These are phyloP conservation scores for Pestalotiopsis fici DNA, from an alignment of 2,329 filamentous ascomycete species.

Conservation along the genomic window DNA sequence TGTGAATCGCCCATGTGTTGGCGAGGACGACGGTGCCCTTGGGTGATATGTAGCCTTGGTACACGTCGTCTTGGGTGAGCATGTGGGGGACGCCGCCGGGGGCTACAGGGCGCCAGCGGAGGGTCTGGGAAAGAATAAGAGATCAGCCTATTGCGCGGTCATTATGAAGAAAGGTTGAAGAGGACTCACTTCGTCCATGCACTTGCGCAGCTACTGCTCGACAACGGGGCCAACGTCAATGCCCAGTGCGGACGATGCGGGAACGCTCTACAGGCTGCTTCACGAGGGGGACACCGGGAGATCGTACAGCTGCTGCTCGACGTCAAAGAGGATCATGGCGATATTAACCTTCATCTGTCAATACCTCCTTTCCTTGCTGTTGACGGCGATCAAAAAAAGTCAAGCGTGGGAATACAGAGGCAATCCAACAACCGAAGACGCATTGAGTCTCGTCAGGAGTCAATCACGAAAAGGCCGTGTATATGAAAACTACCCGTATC, in stretches of 20 bases:
- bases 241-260: no score
- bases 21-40: constrained; percentile 14
- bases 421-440: neutral
- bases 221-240: no score
- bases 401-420: neutral
- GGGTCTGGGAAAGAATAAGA: neutral
- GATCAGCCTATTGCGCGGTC: constrained; percentile 6
- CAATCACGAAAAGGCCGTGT: neutral
- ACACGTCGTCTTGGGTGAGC: constrained; percentile 16
- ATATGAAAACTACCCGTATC: neutral
- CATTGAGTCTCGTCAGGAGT: neutral
- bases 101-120: constrained; percentile 18
- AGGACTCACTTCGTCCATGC: constrained; percentile 7
- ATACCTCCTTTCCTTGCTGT: neutral
- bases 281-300: no score
- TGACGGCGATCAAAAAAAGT: neutral
- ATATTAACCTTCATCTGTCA: no score
- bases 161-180: neutral
- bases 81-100: constrained; percentile 14
- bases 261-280: no score
- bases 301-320: no score
- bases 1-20: constrained; percentile 17
- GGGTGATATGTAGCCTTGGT: constrained; percentile 14
- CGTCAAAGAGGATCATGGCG: no score
- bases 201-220: neutral